These are phyloP conservation scores for Kitagawia praeruptora DNA, from an alignment of 129 eudicot species.

Conservation along the genomic window DNA sequence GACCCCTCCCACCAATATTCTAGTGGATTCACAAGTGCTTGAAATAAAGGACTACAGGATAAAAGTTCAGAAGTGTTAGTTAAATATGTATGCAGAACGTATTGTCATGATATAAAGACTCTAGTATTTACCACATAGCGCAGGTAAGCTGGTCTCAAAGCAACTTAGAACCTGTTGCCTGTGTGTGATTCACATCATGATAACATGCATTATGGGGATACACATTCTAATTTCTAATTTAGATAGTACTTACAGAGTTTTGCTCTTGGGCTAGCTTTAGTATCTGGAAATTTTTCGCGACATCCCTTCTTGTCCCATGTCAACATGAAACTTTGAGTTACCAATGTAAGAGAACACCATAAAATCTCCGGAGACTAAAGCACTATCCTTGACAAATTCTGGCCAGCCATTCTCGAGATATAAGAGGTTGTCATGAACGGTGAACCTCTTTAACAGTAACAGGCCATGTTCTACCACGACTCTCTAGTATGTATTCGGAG, in stretches of 20 bases:
- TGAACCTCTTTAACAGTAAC: background rate
- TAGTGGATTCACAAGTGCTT: background rate
- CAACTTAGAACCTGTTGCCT: background rate
- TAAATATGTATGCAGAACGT: background rate
- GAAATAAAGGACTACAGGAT: background rate
- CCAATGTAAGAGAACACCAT: slow-evolving; percentile 1
- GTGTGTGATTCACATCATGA: background rate
- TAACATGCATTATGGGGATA: background rate
- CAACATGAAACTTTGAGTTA: background rate
- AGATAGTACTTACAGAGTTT: background rate
- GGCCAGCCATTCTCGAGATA: background rate
- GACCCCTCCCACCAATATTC: background rate
- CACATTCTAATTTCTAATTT: background rate
- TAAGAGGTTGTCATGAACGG: background rate
- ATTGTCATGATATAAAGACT: background rate
- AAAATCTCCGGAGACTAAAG: background rate
- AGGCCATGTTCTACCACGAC: background rate
- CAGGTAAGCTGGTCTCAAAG: background rate
- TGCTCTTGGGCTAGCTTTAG: background rate
- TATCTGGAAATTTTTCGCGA: background rate
- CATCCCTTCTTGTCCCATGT: background rate
- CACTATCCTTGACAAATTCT: background rate
- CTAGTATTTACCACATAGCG: background rate
- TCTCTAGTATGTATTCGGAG: background rate
- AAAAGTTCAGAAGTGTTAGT: background rate